A percentile compares a stretch with the other conserved stretches of the same genome.
Conservation (phyloP, 2,329 filamentous ascomycete species). For the Aspergillus sp. region DNA sequence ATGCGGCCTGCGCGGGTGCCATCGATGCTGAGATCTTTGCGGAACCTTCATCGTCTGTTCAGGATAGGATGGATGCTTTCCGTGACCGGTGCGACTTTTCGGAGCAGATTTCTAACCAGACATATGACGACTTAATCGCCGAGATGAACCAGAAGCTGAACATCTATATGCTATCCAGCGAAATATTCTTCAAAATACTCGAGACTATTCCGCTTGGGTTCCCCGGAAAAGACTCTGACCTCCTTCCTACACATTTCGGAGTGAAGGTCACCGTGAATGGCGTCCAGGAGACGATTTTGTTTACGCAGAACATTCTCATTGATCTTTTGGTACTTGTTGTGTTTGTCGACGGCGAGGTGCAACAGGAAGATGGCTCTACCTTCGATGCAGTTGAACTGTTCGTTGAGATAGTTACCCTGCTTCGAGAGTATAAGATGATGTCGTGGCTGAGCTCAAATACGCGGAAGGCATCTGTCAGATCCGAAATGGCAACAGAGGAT, state of each 20-base stretch:
- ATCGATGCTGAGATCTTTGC: slow-evolving; percentile 73
- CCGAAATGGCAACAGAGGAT: slow-evolving; percentile 23
- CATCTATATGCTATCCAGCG: slow-evolving; percentile 48
- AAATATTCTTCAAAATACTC: slow-evolving; percentile 53
- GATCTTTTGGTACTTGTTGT: slow-evolving; percentile 80
- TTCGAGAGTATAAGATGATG: slow-evolving; percentile 70
- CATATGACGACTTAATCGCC: slow-evolving; percentile 68
- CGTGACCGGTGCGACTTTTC: slow-evolving; percentile 77
- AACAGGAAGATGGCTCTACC: slow-evolving; percentile 68
- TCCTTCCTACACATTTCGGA: slow-evolving; percentile 68
- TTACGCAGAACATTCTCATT: slow-evolving; percentile 73
- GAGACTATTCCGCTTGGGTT: slow-evolving; percentile 48
- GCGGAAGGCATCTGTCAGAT: slow-evolving; percentile 33
- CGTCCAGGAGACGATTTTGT: slow-evolving; percentile 73
- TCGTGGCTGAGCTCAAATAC: slow-evolving; percentile 60
- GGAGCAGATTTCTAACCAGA: slow-evolving; percentile 77
- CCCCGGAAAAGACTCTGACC: slow-evolving; percentile 41
- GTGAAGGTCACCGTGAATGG: slow-evolving; percentile 72
- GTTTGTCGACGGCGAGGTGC: slow-evolving; percentile 81
- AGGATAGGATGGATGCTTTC: slow-evolving; percentile 74
- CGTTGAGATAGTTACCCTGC: slow-evolving; percentile 65
- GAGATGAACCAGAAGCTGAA: slow-evolving; percentile 66
- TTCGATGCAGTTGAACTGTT: slow-evolving; percentile 62
- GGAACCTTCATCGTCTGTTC: slow-evolving; percentile 67
- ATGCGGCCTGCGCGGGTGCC: slow-evolving; percentile 66